Evolutionary conservation across 1,139 yeast genomes (phyloP).

Genomic region (Maudiozyma humilis): DNA sequence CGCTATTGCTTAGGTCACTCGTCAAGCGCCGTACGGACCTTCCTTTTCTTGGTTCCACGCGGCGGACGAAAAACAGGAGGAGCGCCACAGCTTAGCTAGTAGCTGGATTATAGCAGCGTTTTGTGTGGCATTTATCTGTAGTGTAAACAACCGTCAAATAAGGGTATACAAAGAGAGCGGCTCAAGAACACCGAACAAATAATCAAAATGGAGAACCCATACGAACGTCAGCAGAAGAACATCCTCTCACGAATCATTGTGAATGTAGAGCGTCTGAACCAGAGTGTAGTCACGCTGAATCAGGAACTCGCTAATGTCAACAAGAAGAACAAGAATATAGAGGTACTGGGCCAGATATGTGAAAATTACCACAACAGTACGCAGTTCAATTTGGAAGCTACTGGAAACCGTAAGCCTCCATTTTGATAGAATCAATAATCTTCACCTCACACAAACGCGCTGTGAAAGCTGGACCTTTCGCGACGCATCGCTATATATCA

Average conservation of each 20-base stretch:
- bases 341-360: slow-evolving; percentile 74
- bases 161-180: too few species aligned
- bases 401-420: slow-evolving; percentile 59
- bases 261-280: slow-evolving; percentile 70
- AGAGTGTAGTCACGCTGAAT: slow-evolving; percentile 60
- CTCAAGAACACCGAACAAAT: too few species aligned
- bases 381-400: slow-evolving; percentile 63
- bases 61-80: neutral
- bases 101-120: too few species aligned
- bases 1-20: neutral
- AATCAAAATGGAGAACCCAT: slow-evolving; percentile 70
- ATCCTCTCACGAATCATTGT: slow-evolving; percentile 66
- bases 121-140: neutral
- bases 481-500: too few species aligned
- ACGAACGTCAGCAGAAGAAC: slow-evolving; percentile 77
- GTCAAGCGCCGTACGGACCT: neutral
- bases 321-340: slow-evolving; percentile 62
- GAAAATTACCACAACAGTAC: slow-evolving; percentile 67
- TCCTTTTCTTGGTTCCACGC: neutral
- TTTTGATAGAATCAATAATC: slow-evolving; percentile 14
- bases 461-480: neutral
- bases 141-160: neutral
- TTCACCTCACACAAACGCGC: too few species aligned
- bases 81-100: too few species aligned
- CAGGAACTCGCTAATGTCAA: slow-evolving; percentile 34